Percentiles rank a stretch among this genome's conserved stretches.
Conservation (phyloP, 202 grass and related monocot species). For the Saccharum hybrid region DNA sequence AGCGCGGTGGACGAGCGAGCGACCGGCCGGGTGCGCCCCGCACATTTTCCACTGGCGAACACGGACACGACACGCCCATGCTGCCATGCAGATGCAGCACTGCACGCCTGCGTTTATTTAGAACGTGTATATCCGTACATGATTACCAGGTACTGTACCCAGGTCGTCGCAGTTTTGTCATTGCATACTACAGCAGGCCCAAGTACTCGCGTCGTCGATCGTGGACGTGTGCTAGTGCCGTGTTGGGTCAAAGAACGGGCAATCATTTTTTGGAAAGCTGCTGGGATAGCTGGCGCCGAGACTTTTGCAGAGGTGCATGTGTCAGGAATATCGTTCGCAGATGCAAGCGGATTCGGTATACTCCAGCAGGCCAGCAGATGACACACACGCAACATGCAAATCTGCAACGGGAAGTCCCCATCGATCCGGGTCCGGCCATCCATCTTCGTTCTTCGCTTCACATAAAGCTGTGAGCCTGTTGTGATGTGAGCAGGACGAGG, state of each 20-base stretch:
- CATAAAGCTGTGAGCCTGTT: neutral
- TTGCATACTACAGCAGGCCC: neutral
- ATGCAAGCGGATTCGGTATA: constrained; percentile 24
- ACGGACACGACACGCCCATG: too few species aligned
- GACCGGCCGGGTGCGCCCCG: neutral
- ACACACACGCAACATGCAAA: neutral
- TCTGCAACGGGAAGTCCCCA: neutral
- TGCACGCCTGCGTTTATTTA: too few species aligned
- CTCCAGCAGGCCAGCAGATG: neutral
- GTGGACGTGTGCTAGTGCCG: neutral
- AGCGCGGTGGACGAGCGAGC: neutral
- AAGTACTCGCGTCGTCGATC: neutral
- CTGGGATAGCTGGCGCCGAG: constrained; percentile 44
- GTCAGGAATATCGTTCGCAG: constrained; percentile 59
- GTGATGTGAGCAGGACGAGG: neutral
- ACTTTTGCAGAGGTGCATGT: constrained; percentile 45
- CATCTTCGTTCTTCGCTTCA: neutral
- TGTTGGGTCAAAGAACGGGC: constrained; percentile 37
- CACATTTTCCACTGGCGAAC: constrained; percentile 3
- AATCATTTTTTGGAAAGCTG: constrained; percentile 59
- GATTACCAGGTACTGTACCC: neutral
- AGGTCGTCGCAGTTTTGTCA: neutral
- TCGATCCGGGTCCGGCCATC: neutral
- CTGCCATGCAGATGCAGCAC: too few species aligned
- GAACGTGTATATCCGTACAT: constrained; percentile 5